Base-by-base conservation (phyloP, 345 rosid genomes). In the Odontarrhena argentea region DNA sequence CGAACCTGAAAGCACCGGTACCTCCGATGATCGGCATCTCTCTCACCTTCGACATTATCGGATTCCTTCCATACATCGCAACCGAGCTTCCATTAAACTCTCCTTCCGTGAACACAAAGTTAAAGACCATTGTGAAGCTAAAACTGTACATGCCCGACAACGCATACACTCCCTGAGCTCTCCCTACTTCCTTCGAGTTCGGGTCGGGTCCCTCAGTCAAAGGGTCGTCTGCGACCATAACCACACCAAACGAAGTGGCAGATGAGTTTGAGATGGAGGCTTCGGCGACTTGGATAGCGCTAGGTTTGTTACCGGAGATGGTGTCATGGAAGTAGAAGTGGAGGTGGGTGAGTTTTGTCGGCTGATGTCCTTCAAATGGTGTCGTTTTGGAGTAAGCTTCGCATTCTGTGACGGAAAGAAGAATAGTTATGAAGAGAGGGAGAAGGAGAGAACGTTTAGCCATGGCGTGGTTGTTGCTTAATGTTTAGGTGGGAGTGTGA, bases 281-380 rank as follows among this genome's bases (percentile, higher is more conserved):
- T 50, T 52, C 25, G 44, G 86, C 82, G 25, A 79, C 77, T 10
- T 54, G 41, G 46, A 73, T 37, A 9, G 81, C 77, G 5, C 78
- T 80, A 11, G 80, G 66, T 71, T 78, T 77, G 13, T 34, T 51
- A 22, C 81, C 86, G 24, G 76, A 40, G 37, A 78, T 44, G 9
- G 63, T 65, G 74, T 86, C 91, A 37, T 86, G 91, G 78, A 81
- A 78, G 77, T 78, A 83, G 67, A 83, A 74, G 55, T 78, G 83
- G 34, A 83, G 77, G 65, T 86, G 91, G 62, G 68, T 80, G 5
- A 81, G 72, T 55, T 75, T 85, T 71, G 78, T 71, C 9, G 74
- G 80, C 28, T 64, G 73, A 10, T 74, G 76, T 30, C 9, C 34
- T 38, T 50, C 32, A 3, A 67, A 76, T 36, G 72, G 53, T 10